Conservation (phyloP, 2,329 filamentous ascomycete species). For the Ophiostoma triangulosporum region DNA sequence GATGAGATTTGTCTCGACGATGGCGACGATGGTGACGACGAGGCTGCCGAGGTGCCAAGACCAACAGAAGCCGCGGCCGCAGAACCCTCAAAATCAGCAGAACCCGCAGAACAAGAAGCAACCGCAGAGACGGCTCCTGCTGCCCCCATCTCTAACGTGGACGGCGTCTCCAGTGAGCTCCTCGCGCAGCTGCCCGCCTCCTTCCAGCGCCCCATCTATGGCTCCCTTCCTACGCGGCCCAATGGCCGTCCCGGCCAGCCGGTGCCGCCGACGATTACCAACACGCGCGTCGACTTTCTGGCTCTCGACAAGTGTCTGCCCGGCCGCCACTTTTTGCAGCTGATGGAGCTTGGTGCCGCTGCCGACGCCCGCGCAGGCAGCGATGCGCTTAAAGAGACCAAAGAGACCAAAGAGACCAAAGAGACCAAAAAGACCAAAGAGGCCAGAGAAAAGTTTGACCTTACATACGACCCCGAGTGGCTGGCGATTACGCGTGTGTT, state of each 20-base stretch:
- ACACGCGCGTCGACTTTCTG: conserved; percentile 70
- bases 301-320: conserved; percentile 85
- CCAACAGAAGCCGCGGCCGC: neutral
- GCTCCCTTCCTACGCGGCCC: conserved; percentile 18
- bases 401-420: conserved; percentile 6
- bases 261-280: conserved; percentile 59
- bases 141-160: neutral
- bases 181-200: conserved; percentile 64
- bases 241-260: conserved; percentile 38
- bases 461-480: conserved; percentile 89
- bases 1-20: conserved; percentile 60
- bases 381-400: too few relatives aligned
- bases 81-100: neutral
- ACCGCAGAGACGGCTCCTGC: conserved; percentile 6
- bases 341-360: conserved; percentile 44
- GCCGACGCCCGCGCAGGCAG: conserved; percentile 5
- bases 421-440: neutral
- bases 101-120: neutral
- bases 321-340: conserved; percentile 66
- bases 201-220: conserved; percentile 33
- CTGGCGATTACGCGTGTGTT: conserved; percentile 84
- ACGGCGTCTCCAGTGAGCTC: conserved; percentile 45
- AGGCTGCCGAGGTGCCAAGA: conserved; percentile 19
- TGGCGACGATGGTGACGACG: conserved; percentile 43
- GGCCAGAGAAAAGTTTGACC: conserved; percentile 25